Base-by-base conservation (phyloP, 805 yeast species). In the Wickerhamomyces bisporus region DNA sequence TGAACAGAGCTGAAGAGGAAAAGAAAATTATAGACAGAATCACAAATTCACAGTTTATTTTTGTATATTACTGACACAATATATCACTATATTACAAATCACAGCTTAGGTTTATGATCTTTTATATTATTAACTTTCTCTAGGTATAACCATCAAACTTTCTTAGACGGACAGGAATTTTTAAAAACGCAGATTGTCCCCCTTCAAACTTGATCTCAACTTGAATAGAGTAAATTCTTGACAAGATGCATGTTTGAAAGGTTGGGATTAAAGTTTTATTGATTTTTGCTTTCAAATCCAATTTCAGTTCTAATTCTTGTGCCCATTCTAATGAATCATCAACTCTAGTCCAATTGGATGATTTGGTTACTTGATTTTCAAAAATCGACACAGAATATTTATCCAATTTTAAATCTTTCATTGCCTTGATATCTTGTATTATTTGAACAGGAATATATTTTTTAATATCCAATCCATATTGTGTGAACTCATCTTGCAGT, bases 181-280 rank as follows among this genome's bases (percentile, higher is more conserved):
- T 62, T 20, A 66, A 45, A 2, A 35, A 39, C 3, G 60, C 55
- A 6, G 47, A 42, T 12, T 66, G 64, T n/a, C 54, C 53, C 30
- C 35, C 31, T n/a, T 43, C 40, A 32, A 68, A 72, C 42, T 63
- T 69, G 23, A 75, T 67, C 23, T 55, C 50, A 1, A 75, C 65
- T 39, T 77, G 71, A 38, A 78, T 56, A 41, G 73, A 66, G 52
- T 81, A 80, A 15, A 71, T 55, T 50, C 87, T 65, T 5, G 80
- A 71, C n/a, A 79, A 64, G 39, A 75, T 57, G 56, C 87, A 81
- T 35, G 70, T 72, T 48, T 80, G 85, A 55, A 80, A 81, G 37
- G 70, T 70, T 1, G 87, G 87, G n/a, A 77, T 53, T 38, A 81
- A 53, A 1, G 79, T 76, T 34, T 73, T 67, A 34, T 60, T 60